Conservation (phyloP, 208 protist genomes). For the Acanthamoeba royreba region DNA sequence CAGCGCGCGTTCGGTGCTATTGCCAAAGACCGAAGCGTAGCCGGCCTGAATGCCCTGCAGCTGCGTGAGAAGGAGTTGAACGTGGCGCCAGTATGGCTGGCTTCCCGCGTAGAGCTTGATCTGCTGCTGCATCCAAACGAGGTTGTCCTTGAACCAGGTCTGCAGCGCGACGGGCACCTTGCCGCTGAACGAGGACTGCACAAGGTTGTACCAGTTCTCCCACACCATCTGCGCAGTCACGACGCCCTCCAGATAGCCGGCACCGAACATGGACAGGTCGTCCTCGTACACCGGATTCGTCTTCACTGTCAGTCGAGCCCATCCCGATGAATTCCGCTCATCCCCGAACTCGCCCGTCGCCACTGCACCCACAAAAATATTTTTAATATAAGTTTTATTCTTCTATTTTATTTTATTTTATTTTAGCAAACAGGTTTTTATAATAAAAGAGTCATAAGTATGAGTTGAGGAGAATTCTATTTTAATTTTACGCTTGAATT, state of each 20-base stretch:
- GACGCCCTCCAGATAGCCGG: constrained; percentile 39
- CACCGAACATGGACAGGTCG: constrained; percentile 10
- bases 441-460: no score
- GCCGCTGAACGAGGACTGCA: background rate
- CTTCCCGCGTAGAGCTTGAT: background rate
- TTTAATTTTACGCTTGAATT: background rate
- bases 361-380: background rate
- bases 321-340: background rate
- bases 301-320: background rate
- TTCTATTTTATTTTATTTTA: no score
- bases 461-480: no score
- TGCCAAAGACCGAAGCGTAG: background rate
- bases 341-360: background rate
- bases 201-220: constrained; percentile 52
- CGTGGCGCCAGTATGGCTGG: background rate
- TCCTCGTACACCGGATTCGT: constrained; percentile 17
- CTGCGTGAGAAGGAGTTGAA: background rate
- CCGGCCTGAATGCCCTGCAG: background rate
- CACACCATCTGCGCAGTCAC: constrained; percentile 14
- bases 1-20: background rate
- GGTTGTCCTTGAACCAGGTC: background rate
- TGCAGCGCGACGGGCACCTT: background rate
- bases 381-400: no score
- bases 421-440: no score
- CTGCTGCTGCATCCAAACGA: background rate